These are phyloP conservation scores for Clarireedia hainanense DNA, from an alignment of 2,329 filamentous ascomycete species.

Conservation along the genomic window DNA sequence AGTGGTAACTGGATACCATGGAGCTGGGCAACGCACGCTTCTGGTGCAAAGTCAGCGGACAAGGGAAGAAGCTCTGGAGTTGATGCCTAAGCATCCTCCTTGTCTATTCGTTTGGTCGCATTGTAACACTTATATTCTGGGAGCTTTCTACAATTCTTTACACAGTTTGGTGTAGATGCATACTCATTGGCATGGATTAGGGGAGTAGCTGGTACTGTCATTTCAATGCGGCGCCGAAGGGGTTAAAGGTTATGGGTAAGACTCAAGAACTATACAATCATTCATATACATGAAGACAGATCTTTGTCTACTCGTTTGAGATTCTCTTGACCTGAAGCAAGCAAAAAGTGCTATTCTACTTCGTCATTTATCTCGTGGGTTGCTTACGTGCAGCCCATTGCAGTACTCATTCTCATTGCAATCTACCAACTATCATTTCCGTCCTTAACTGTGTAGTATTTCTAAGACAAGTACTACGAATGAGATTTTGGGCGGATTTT, in stretches of 20 bases:
- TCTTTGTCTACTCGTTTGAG: too few species aligned
- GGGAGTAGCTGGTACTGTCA: background rate
- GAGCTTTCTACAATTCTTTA: background rate
- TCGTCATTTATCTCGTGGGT: too few species aligned
- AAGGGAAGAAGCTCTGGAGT: slow-evolving; percentile 17
- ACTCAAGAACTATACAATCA: background rate
- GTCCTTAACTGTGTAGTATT: too few species aligned
- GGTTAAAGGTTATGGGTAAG: background rate
- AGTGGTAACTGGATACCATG: slow-evolving; percentile 42
- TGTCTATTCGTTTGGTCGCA: background rate
- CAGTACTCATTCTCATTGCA: too few species aligned
- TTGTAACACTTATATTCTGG: background rate
- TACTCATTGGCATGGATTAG: background rate
- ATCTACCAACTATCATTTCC: too few species aligned
- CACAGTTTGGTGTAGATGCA: background rate
- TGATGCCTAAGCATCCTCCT: slow-evolving; percentile 10
- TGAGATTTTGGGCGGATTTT: too few species aligned
- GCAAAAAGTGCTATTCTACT: too few species aligned
- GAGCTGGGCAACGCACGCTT: slow-evolving; percentile 33
- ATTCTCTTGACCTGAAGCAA: too few species aligned
- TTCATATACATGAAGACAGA: background rate
- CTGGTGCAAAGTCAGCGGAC: slow-evolving; percentile 9
- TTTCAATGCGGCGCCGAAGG: background rate
- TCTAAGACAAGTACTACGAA: too few species aligned
- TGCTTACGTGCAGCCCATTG: too few species aligned